A percentile compares a stretch with the other conserved stretches of the same genome.
These are phyloP conservation scores for Bipolaris oryzae DNA, from an alignment of 2,329 filamentous ascomycete genomes.

Conservation along the genomic window DNA sequence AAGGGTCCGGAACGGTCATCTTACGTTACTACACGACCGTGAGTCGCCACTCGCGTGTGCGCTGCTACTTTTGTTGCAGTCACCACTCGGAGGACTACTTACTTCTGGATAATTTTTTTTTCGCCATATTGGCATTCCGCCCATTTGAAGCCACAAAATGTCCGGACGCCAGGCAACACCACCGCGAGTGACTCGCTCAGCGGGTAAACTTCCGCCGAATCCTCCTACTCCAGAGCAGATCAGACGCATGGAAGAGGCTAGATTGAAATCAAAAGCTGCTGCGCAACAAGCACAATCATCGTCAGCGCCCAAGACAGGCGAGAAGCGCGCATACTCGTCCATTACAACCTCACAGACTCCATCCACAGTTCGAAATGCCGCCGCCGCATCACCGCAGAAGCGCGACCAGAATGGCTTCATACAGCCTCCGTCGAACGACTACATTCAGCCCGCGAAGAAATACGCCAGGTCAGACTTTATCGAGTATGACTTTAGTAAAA, in stretches of 20 bases:
- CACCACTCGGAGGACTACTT: not conserved
- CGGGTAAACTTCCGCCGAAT: conserved; percentile 51
- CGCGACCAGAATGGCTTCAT: conserved; percentile 46
- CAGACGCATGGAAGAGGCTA: conserved; percentile 75
- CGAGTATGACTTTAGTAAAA: conserved; percentile 96
- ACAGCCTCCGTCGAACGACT: conserved; percentile 51
- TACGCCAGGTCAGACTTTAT: conserved; percentile 82
- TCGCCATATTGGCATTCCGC: not conserved
- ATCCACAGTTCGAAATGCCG: conserved; percentile 65
- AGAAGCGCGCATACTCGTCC: conserved; percentile 73
- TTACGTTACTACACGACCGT: conserved; percentile 7
- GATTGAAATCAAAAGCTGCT: conserved; percentile 84
- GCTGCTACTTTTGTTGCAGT: not conserved
- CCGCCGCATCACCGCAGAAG: conserved; percentile 59
- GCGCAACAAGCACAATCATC: conserved; percentile 55
- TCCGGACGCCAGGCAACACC: conserved; percentile 56
- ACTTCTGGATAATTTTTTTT: not conserved
- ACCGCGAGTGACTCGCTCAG: conserved; percentile 48
- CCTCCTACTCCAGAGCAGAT: conserved; percentile 67
- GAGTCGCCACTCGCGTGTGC: conserved; percentile 22
- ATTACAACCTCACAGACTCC: conserved; percentile 62
- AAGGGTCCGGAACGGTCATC: conserved; percentile 23
- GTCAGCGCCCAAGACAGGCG: conserved; percentile 55
- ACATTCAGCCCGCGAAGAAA: conserved; percentile 78
- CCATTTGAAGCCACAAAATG: conserved; percentile 29